Percentiles rank a stretch among this genome's conserved stretches.
These are phyloP conservation scores for Rhexocercosporidium sp. DNA, from an alignment of 2,329 filamentous ascomycete species.

Conservation along the genomic window DNA sequence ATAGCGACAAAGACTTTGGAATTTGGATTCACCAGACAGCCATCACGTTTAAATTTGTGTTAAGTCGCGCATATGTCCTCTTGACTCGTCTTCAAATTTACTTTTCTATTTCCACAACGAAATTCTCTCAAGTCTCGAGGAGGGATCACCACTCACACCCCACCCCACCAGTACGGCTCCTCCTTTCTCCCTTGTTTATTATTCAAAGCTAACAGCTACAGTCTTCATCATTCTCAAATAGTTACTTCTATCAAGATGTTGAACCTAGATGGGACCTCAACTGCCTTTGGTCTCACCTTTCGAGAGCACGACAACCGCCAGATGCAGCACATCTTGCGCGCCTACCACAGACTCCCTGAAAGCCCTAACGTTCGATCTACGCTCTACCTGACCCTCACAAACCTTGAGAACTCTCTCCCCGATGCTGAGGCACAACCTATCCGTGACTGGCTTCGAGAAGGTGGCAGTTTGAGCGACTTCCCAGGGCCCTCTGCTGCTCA, in stretches of 20 bases:
- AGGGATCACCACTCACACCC: neutral
- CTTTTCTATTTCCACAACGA: neutral
- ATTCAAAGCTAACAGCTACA: neutral
- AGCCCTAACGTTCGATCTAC: slow-evolving; percentile 19
- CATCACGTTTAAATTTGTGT: neutral
- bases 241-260: neutral
- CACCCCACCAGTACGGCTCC: neutral
- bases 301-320: slow-evolving; percentile 30
- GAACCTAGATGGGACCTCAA: neutral
- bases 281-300: slow-evolving; percentile 34
- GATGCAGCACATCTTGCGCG: slow-evolving; percentile 33
- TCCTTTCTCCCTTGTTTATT: neutral
- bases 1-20: neutral
- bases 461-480: slow-evolving; percentile 25
- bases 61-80: neutral
- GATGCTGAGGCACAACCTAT: slow-evolving; percentile 23
- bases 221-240: neutral
- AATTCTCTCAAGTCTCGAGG: neutral
- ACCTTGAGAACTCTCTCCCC: slow-evolving; percentile 24
- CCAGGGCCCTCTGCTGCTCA: slow-evolving; percentile 9
- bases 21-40: neutral
- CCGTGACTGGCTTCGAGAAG: slow-evolving; percentile 28
- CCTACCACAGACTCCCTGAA: slow-evolving; percentile 23
- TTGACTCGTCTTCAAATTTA: neutral
- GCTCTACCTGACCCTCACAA: slow-evolving; percentile 23